phyloP scores from a whole-genome alignment of 306 rosid genomes.

The Crataegus laevigata region DNA sequence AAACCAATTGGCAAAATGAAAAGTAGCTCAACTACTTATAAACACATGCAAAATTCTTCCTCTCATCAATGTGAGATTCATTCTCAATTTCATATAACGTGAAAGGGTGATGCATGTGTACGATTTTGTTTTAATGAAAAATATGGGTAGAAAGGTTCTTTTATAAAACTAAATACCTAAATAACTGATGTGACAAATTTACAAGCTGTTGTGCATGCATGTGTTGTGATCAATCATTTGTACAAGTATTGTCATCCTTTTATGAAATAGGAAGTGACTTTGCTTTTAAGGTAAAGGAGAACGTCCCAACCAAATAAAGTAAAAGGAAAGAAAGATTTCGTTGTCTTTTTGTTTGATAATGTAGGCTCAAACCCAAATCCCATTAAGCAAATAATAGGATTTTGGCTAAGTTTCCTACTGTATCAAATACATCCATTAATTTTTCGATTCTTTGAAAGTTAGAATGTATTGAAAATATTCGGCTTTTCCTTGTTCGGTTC shows the following conservation, averaged over 20 bases:
- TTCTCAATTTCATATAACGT: too few relatives aligned
- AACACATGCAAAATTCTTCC: too few relatives aligned
- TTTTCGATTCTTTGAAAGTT: background rate
- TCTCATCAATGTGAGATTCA: too few relatives aligned
- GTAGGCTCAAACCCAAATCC: background rate
- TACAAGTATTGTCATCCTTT: background rate
- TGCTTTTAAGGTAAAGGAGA: background rate
- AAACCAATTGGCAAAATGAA: too few relatives aligned
- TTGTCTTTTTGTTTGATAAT: background rate
- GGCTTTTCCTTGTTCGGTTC: background rate
- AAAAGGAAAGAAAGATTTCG: background rate
- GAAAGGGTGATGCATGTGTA: too few relatives aligned
- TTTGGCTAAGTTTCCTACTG: background rate
- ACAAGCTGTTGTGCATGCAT: background rate
- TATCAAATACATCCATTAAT: too few relatives aligned
- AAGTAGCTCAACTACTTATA: too few relatives aligned
- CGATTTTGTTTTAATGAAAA: too few relatives aligned
- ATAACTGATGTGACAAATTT: background rate
- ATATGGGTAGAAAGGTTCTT: background rate
- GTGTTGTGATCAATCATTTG: conserved; percentile 1
- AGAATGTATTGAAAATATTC: background rate
- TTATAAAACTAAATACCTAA: background rate
- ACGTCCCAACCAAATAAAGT: background rate
- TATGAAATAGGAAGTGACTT: background rate
- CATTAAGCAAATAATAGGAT: background rate